phyloP scores from a whole-genome alignment of 352 stramenopile genomes.

The Halophytophthora polymorphica region DNA sequence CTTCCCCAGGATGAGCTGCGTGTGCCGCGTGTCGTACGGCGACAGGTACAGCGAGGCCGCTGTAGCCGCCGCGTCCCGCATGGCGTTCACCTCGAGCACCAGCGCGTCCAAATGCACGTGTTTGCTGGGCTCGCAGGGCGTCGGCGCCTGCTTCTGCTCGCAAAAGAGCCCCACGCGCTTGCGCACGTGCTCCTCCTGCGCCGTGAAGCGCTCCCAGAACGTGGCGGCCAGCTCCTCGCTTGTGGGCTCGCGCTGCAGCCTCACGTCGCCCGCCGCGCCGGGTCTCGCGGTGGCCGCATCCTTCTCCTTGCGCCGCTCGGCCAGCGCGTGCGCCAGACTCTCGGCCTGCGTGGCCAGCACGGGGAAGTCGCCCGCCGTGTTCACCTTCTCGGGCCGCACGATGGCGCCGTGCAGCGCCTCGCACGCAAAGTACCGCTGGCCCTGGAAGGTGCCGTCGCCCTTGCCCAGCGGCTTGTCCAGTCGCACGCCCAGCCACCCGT shows the following conservation, averaged over 20 bases:
- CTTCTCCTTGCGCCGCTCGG: constrained; percentile 43
- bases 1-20: constrained; percentile 61
- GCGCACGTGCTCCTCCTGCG: constrained; percentile 48
- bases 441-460: constrained; percentile 58
- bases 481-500: constrained; percentile 69
- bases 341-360: constrained; percentile 45
- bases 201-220: constrained; percentile 65
- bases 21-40: constrained; percentile 84
- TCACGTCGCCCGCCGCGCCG: not conserved
- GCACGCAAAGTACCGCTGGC: constrained; percentile 64
- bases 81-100: constrained; percentile 41
- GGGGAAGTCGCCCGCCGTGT: constrained; percentile 51
- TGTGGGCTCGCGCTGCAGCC: constrained; percentile 32
- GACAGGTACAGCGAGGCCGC: constrained; percentile 79
- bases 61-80: constrained; percentile 55
- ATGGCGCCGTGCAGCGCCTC: constrained; percentile 59
- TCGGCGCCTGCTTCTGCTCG: constrained; percentile 57
- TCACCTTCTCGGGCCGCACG: constrained; percentile 59
- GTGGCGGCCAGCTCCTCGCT: constrained; percentile 48
- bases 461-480: constrained; percentile 77
- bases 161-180: constrained; percentile 49
- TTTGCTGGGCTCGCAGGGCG: constrained; percentile 32
- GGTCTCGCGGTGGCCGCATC: constrained; percentile 25
- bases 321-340: constrained; percentile 46
- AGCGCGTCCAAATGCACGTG: constrained; percentile 52